Percentiles rank a stretch among this genome's conserved stretches.
These are phyloP conservation scores for Allantophomopsis lycopodina DNA, from an alignment of 2,329 filamentous ascomycete species.

Conservation along the genomic window DNA sequence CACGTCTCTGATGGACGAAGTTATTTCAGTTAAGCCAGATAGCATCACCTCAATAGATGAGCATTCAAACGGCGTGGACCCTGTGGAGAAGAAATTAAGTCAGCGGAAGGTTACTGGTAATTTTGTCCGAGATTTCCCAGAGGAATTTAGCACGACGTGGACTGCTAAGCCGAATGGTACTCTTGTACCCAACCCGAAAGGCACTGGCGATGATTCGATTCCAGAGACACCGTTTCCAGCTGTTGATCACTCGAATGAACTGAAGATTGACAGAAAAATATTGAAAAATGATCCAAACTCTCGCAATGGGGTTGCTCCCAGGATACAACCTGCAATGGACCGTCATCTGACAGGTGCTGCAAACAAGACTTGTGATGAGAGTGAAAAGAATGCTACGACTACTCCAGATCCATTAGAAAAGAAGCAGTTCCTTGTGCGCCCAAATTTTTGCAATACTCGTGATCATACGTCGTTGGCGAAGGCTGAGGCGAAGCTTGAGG, in stretches of 20 bases:
- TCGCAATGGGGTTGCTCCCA: slow-evolving; percentile 8
- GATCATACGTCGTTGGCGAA: no score
- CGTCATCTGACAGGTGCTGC: slow-evolving; percentile 4
- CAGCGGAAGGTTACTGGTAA: slow-evolving; percentile 27
- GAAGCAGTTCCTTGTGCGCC: not conserved
- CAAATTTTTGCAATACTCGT: no score
- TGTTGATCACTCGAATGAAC: not conserved
- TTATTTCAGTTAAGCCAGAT: no score
- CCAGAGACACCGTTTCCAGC: not conserved
- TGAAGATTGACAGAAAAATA: slow-evolving; percentile 6
- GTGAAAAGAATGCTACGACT: not conserved
- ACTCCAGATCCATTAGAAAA: not conserved
- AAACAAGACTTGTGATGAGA: not conserved
- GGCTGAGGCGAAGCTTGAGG: no score
- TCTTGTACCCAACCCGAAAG: slow-evolving; percentile 4
- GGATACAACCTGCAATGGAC: slow-evolving; percentile 17
- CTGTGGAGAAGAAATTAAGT: slow-evolving; percentile 1
- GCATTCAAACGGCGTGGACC: slow-evolving; percentile 2
- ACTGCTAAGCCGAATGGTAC: slow-evolving; percentile 7
- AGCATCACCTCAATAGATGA: no score
- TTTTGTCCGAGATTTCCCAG: slow-evolving; percentile 35
- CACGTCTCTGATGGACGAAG: not conserved
- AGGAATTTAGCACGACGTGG: slow-evolving; percentile 33
- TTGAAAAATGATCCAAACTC: slow-evolving; percentile 13
- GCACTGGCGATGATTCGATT: not conserved